Conservation (phyloP, 768 basidiomycete species). For the Stropharia rugosoannulata region DNA sequence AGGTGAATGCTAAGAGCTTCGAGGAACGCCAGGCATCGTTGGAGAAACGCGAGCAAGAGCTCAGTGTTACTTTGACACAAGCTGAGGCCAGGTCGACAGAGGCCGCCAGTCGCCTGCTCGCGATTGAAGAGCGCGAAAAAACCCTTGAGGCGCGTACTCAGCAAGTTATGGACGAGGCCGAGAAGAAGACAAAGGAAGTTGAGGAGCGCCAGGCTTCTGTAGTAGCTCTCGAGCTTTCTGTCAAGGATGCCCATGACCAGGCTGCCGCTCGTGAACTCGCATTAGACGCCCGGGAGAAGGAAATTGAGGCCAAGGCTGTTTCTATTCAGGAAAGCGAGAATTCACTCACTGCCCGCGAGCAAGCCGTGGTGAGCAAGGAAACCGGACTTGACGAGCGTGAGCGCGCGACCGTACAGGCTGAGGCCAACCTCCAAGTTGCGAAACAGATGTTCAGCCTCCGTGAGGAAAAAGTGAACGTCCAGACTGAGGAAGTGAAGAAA, state of each 20-base stretch:
- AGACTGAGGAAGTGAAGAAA: constrained; percentile 3
- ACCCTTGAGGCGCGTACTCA: too few species aligned
- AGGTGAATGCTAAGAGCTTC: too few species aligned
- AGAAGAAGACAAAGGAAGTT: too few species aligned
- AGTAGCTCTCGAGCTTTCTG: too few species aligned
- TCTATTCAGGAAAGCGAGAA: neutral
- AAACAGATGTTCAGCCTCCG: neutral
- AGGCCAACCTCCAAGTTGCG: neutral
- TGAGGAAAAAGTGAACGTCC: neutral
- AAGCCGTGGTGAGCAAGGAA: neutral
- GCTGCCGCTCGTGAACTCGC: too few species aligned
- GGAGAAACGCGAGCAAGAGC: neutral
- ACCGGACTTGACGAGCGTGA: neutral
- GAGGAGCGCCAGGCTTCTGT: too few species aligned
- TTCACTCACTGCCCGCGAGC: neutral
- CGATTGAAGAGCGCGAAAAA: too few species aligned
- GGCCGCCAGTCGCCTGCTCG: too few species aligned
- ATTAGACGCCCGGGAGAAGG: neutral
- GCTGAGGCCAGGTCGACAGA: too few species aligned
- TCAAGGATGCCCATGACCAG: too few species aligned
- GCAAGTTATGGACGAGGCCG: too few species aligned
- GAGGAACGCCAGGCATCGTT: too few species aligned
- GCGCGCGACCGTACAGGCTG: neutral
- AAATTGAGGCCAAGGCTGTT: neutral
- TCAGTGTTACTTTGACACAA: neutral